These are phyloP conservation scores for Agaricus sinodeliciosus DNA, from an alignment of 768 basidiomycete species.

Conservation along the genomic window DNA sequence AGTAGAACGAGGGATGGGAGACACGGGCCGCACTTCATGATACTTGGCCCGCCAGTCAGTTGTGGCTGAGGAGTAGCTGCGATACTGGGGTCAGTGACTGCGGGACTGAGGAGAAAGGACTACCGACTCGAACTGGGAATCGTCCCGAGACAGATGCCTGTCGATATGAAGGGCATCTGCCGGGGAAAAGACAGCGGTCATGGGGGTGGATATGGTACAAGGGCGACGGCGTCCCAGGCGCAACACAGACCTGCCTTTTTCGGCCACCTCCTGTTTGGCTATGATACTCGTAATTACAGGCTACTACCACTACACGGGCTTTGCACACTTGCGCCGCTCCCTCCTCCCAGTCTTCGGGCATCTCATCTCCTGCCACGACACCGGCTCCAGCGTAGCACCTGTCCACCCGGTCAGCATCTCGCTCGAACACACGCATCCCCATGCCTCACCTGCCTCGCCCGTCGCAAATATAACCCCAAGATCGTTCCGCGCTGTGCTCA, in stretches of 20 bases:
- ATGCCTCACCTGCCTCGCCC: conserved; percentile 63
- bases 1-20: not conserved
- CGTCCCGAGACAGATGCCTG: conserved; percentile 58
- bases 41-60: conserved; percentile 78
- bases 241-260: conserved; percentile 20
- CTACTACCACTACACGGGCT: conserved; percentile 58
- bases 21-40: conserved; percentile 44
- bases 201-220: conserved; percentile 16
- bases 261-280: conserved; percentile 13
- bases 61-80: conserved; percentile 47
- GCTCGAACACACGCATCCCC: conserved; percentile 16
- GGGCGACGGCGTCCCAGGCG: conserved; percentile 2
- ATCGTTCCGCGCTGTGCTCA: conserved; percentile 86
- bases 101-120: conserved; percentile 13
- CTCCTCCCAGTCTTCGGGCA: conserved; percentile 74
- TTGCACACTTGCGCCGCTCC: conserved; percentile 83
- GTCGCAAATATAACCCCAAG: conserved; percentile 89
- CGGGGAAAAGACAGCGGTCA: conserved; percentile 63
- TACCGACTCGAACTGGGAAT: conserved; percentile 52
- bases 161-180: conserved; percentile 55
- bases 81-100: conserved; percentile 12
- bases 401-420: not conserved
- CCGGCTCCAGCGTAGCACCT: conserved; percentile 80
- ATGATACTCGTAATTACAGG: conserved; percentile 1
- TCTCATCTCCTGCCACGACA: conserved; percentile 90